phyloP scores from a whole-genome alignment of 1,284 basidiomycete genomes.

The Chondrostereum purpureum region DNA sequence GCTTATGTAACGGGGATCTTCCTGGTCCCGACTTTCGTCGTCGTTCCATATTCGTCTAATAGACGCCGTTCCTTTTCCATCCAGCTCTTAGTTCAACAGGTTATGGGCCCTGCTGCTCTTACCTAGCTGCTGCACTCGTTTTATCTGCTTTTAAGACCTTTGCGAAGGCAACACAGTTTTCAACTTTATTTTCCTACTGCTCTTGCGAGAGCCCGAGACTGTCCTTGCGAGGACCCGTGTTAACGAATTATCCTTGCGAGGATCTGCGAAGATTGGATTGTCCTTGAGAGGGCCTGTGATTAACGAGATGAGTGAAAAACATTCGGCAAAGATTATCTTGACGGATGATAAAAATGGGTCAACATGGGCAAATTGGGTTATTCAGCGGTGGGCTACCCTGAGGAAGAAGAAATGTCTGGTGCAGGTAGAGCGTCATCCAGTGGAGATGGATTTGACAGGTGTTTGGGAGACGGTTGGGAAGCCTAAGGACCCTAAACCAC shows the following conservation, averaged over 20 bases:
- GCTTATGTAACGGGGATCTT: too few relatives aligned
- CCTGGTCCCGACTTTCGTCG: too few relatives aligned
- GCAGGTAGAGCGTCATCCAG: neutral
- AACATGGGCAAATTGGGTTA: neutral
- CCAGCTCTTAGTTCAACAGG: neutral
- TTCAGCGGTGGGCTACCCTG: neutral
- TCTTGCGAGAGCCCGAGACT: neutral
- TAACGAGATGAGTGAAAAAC: neutral
- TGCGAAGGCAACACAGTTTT: constrained; percentile 1
- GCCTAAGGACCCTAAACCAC: neutral
- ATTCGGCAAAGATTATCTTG: neutral
- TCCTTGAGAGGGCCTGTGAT: neutral
- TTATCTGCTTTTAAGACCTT: neutral
- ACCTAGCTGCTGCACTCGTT: neutral
- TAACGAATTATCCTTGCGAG: constrained; percentile 1
- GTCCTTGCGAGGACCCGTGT: neutral
- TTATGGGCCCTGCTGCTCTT: neutral
- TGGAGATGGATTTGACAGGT: neutral
- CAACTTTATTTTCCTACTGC: constrained; percentile 6
- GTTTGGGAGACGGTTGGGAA: neutral
- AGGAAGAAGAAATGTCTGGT: neutral
- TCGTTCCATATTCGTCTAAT: too few relatives aligned
- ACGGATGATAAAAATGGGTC: neutral
- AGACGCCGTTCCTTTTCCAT: too few relatives aligned
- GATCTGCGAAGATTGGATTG: too few relatives aligned